phyloP scores from a whole-genome alignment of 2,329 filamentous ascomycete species.

The Cryphonectria naterciae region DNA sequence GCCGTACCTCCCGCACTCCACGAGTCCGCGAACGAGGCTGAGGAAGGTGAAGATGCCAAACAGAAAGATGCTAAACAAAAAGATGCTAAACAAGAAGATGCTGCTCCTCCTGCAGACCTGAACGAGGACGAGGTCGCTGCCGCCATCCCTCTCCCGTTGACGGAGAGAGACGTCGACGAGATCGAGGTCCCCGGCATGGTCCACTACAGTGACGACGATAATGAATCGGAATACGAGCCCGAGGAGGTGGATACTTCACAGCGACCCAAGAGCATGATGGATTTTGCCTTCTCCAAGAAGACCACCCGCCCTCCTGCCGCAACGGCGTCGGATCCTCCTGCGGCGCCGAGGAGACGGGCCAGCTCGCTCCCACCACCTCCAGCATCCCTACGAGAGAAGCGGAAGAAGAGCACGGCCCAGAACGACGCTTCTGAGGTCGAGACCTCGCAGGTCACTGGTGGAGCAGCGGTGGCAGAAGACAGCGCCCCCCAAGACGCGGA shows the following conservation, averaged over 20 bases:
- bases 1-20: constrained; percentile 45
- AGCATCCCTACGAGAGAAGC: constrained; percentile 32
- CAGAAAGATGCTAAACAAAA: constrained; percentile 21
- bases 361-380: constrained; percentile 52
- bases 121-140: constrained; percentile 55
- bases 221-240: constrained; percentile 51
- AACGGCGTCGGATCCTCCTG: constrained; percentile 40
- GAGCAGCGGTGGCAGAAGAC: constrained; percentile 41
- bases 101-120: constrained; percentile 17
- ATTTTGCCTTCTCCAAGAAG: constrained; percentile 36
- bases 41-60: constrained; percentile 20
- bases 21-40: constrained; percentile 26
- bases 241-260: constrained; percentile 37
- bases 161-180: constrained; percentile 72
- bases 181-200: constrained; percentile 78
- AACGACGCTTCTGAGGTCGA: constrained; percentile 2
- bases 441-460: constrained; percentile 38
- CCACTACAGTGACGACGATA: constrained; percentile 64
- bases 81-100: constrained; percentile 17
- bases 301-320: constrained; percentile 39
- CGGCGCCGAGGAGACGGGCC: constrained; percentile 48
- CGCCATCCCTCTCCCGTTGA: constrained; percentile 70
- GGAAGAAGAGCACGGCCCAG: constrained; percentile 14
- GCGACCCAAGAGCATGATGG: constrained; percentile 54
- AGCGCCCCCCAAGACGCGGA: constrained; percentile 20